Percentiles rank a stretch among this genome's conserved stretches.
phyloP scores from a whole-genome alignment of 805 yeast genomes.

The Candida alai region DNA sequence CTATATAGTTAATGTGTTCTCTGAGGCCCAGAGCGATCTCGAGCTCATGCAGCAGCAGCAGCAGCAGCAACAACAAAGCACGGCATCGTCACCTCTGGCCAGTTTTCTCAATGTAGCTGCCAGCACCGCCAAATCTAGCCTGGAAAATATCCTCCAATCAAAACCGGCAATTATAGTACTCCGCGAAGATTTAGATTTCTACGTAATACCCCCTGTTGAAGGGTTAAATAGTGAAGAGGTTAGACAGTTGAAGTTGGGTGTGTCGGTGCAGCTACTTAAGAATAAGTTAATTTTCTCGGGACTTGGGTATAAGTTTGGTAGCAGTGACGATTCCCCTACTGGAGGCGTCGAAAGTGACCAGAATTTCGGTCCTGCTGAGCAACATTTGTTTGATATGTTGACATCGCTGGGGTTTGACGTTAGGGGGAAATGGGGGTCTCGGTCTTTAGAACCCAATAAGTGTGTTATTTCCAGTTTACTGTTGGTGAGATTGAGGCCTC shows the following conservation, averaged over 20 bases:
- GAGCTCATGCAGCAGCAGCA: slow-evolving; percentile 15
- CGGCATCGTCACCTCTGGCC: slow-evolving; percentile 31
- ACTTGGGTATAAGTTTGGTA: slow-evolving; percentile 55
- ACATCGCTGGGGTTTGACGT: slow-evolving; percentile 79
- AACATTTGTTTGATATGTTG: slow-evolving; percentile 90
- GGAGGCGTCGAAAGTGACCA: slow-evolving; percentile 23
- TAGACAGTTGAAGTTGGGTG: slow-evolving; percentile 64
- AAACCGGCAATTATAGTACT: slow-evolving; percentile 90
- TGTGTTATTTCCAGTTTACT: slow-evolving; percentile 85
- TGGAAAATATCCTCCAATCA: slow-evolving; percentile 56
- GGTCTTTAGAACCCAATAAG: slow-evolving; percentile 82
- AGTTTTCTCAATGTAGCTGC: slow-evolving; percentile 11
- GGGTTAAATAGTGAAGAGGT: slow-evolving; percentile 57
- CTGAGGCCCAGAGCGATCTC: slow-evolving; percentile 62
- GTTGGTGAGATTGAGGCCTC: slow-evolving; percentile 52
- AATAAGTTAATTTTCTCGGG: slow-evolving; percentile 74
- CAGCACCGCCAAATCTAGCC: slow-evolving; percentile 10
- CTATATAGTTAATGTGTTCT: slow-evolving; percentile 72
- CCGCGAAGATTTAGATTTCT: slow-evolving; percentile 91
- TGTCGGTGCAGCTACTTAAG: slow-evolving; percentile 60
- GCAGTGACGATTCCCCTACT: slow-evolving; percentile 6
- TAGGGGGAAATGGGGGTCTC: slow-evolving; percentile 77
- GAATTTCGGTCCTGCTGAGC: slow-evolving; percentile 82
- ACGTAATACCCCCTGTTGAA: slow-evolving; percentile 73
- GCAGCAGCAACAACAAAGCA: slow-evolving; percentile 5